Conservation (phyloP, 129 eudicot genomes). For the sunflower (Helianthus annuus) region HanXRQr2.0-SUNRISE NC_035444.2:37968433-37968932, state of each 20-base stretch:
- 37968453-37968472: constrained; percentile 50
- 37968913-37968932: neutral
- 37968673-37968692: no score
- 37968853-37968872: neutral
- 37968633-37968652: no score
- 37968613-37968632: constrained; percentile 58
- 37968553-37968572: constrained; percentile 59
- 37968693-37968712: no score
- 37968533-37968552: constrained; percentile 48
- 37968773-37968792: no score
- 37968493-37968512: neutral
- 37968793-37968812: no score
- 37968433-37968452: constrained; percentile 44
- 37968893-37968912: neutral
- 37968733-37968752: no score
- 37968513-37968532: neutral
- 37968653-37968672: no score
- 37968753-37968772: no score
- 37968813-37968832: no score
- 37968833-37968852: no score
- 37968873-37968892: neutral
- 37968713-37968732: no score
- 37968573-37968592: constrained; percentile 76
- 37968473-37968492: neutral
- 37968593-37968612: constrained; percentile 80